Percentiles rank a stretch among this genome's conserved stretches.
Evolutionary conservation across 2,329 filamentous ascomycete species (phyloP).

Genomic region (Dactylellina sp.): DNA sequence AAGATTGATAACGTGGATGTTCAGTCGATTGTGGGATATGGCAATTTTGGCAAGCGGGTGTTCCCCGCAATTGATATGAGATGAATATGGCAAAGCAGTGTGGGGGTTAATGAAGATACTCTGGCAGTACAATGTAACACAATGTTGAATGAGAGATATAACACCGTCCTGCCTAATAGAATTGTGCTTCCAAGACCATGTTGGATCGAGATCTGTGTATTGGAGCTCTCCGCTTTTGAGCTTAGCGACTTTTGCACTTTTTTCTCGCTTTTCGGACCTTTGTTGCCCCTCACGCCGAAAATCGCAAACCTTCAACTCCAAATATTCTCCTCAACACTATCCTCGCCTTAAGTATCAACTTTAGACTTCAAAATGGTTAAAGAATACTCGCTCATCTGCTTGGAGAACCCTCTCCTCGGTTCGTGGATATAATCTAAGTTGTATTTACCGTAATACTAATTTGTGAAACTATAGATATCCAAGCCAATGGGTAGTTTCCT

Average conservation of each 20-base stretch:
- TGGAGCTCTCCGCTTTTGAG: slow-evolving; percentile 49
- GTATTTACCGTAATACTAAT: slow-evolving; percentile 10
- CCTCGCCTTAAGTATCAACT: slow-evolving; percentile 10
- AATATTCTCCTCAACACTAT: slow-evolving; percentile 1
- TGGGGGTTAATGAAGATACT: neutral
- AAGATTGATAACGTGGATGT: slow-evolving; percentile 56
- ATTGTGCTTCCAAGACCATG: too few relatives aligned
- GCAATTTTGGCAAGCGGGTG: slow-evolving; percentile 50
- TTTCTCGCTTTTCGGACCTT: slow-evolving; percentile 17
- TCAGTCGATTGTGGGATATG: slow-evolving; percentile 45
- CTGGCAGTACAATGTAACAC: neutral
- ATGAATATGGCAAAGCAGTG: slow-evolving; percentile 19
- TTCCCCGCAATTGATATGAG: slow-evolving; percentile 51
- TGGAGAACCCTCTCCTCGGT: slow-evolving; percentile 98
- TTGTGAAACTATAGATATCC: slow-evolving; percentile 76
- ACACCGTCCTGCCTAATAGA: too few relatives aligned
- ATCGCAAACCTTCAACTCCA: slow-evolving; percentile 33
- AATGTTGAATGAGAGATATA: neutral
- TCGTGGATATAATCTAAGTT: slow-evolving; percentile 12
- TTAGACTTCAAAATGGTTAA: slow-evolving; percentile 74
- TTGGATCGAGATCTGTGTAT: neutral
- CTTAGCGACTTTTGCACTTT: slow-evolving; percentile 12
- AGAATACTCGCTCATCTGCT: slow-evolving; percentile 87
- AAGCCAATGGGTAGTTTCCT: slow-evolving; percentile 74
- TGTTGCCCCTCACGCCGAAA: slow-evolving; percentile 23